These are phyloP conservation scores for Chlorella sp. DNA, from an alignment of 139 green algal genomes.

Conservation along the genomic window DNA sequence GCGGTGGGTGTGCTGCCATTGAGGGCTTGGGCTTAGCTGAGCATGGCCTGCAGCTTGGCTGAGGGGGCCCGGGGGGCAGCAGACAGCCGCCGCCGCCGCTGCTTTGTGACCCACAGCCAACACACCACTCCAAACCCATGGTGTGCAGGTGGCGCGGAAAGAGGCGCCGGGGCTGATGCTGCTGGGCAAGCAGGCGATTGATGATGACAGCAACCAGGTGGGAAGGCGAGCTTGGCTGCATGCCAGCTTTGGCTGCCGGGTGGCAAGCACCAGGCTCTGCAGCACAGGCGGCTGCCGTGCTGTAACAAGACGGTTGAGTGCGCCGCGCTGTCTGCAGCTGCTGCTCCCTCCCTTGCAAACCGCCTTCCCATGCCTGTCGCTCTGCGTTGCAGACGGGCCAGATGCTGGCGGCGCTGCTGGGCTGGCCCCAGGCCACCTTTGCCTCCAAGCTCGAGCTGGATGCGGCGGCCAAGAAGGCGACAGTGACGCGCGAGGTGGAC, in stretches of 20 bases:
- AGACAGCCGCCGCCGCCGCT: too few species aligned
- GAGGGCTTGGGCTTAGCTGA: too few species aligned
- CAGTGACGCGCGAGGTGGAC: conserved; percentile 75
- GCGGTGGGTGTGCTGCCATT: conserved; percentile 2
- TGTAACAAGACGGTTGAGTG: too few species aligned
- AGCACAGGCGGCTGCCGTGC: too few species aligned
- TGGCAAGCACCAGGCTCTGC: too few species aligned
- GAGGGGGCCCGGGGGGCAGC: too few species aligned
- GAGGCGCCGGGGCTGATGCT: conserved; percentile 75
- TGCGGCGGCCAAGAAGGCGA: conserved; percentile 32
- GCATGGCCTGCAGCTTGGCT: too few species aligned
- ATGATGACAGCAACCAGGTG: conserved; percentile 88
- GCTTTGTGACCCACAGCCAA: too few species aligned
- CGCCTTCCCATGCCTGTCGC: background rate
- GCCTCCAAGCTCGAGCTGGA: conserved; percentile 82
- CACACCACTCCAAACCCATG: too few species aligned
- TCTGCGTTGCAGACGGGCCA: conserved; percentile 72
- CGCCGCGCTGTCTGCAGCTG: too few species aligned
- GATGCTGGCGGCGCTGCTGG: conserved; percentile 89
- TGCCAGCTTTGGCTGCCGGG: conserved; percentile 87
- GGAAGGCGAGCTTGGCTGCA: conserved; percentile 77
- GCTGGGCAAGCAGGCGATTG: conserved; percentile 95
- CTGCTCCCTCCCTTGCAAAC: conserved; percentile 45
- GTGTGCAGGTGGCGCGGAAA: conserved; percentile 47
- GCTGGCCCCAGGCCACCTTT: conserved; percentile 94